phyloP scores from a whole-genome alignment of 179 eudicot genomes.

The Beta macrorhiza region DNA sequence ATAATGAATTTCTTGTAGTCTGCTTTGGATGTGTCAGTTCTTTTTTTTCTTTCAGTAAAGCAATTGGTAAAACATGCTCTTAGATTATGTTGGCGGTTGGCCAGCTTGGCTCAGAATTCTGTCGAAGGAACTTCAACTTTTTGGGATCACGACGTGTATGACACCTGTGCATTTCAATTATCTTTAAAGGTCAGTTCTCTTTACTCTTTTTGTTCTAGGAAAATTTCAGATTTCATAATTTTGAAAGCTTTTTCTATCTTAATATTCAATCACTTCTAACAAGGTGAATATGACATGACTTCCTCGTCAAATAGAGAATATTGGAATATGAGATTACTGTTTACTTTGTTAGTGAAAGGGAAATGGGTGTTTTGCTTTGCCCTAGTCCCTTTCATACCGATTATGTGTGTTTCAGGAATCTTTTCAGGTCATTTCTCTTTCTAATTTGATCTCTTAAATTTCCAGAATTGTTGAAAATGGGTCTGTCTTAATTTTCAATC shows the following conservation, averaged over 20 bases:
- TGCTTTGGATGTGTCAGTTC: neutral
- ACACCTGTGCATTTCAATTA: no score
- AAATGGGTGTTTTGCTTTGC: no score
- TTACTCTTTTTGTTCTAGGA: no score
- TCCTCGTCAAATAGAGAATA: no score
- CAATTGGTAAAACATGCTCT: neutral
- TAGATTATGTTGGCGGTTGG: neutral
- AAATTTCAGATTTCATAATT: no score
- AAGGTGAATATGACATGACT: no score
- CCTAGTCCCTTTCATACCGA: no score
- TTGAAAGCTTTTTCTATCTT: no score
- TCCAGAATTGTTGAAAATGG: neutral
- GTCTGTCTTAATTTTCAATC: neutral
- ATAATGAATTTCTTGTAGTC: neutral
- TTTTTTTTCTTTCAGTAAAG: neutral
- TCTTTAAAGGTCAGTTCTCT: slow-evolving; percentile 15
- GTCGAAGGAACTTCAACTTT: neutral
- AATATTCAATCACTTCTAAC: no score
- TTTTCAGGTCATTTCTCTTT: slow-evolving; percentile 15
- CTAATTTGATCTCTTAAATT: neutral
- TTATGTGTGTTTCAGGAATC: no score
- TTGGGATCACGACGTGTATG: neutral
- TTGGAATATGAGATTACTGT: no score
- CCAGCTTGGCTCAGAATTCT: neutral
- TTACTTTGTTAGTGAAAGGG: no score